Evolutionary conservation across 345 rosid genomes (phyloP), one percentile per base, ranked within the genome.

Genomic region (Pistacia integerrima): DNA sequence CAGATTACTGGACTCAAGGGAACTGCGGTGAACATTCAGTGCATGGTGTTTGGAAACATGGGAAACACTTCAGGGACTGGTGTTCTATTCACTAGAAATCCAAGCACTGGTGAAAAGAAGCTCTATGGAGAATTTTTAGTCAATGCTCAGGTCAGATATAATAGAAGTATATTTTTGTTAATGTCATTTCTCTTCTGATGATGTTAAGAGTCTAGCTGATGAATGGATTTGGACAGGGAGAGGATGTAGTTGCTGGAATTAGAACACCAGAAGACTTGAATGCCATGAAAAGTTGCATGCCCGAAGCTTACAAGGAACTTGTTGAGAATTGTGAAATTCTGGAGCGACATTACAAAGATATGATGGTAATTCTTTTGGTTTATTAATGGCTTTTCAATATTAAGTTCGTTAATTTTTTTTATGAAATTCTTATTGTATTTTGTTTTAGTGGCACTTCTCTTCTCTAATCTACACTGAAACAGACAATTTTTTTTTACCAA

Each of bases 21-120:
- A 70, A 93, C 98, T 61, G 98, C 99, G 1, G 98, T 95, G 61
- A 95, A 95, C 76, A 88, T 95, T 73, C 99, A 95, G 49, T 89
- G 94, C 72, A 95, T 95, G 97, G 99, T 92, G 70, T 92, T 95
- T 74, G 98, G 97, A 57, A 95, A 95, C 87, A 95, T 93, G 98
- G 99, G 98, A 20, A 84, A 90, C 69, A 87, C 97, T 74, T 93
- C 98, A 49, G 99, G 99, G 70, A 93, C 99, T 0, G 98, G 99
- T 71, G 99, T 95, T 72, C 84, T 95, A 59, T 95, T 95, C 85
- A 95, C 98, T 2, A 90, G 98, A 78, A 95, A 95, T 80, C 99
- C 98, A 9, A 93, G 97, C 81, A 95, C 94, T 0, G 98, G 98
- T 25, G 96, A 90, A 80, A 93, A 92, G 64, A 92, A 90, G 81